Percentiles rank a stretch among this genome's conserved stretches.
phyloP scores from a whole-genome alignment of 148 eudicot species.

The Camellia granthamiana region DNA sequence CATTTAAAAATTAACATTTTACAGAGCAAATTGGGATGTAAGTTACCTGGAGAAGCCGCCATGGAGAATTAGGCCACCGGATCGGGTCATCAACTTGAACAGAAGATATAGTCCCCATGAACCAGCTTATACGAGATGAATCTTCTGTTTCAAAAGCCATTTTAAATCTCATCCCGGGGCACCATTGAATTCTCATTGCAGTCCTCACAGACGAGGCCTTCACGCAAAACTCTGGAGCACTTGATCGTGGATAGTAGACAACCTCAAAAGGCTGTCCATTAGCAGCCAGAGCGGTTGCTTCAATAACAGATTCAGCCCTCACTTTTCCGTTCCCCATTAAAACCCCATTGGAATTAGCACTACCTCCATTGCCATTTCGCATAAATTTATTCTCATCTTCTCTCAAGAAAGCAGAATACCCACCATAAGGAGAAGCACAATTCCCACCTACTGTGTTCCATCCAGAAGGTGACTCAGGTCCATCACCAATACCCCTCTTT shows the following conservation, averaged over 20 bases:
- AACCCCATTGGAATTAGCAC: slow-evolving; percentile 10
- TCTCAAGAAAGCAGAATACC: slow-evolving; percentile 37
- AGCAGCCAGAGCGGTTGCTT: slow-evolving; percentile 59
- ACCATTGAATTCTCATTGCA: slow-evolving; percentile 80
- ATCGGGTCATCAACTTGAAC: slow-evolving; percentile 77
- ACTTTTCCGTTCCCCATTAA: slow-evolving; percentile 28
- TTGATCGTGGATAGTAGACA: slow-evolving; percentile 76
- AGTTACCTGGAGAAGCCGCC: slow-evolving; percentile 89
- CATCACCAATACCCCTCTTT: slow-evolving; percentile 61
- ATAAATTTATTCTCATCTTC: slow-evolving; percentile 35
- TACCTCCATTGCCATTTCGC: slow-evolving; percentile 26
- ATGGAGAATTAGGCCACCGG: slow-evolving; percentile 90
- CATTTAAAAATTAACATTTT: not conserved
- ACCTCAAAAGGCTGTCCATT: slow-evolving; percentile 74
- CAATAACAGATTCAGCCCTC: slow-evolving; percentile 52
- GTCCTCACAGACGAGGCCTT: slow-evolving; percentile 58
- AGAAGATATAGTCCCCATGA: slow-evolving; percentile 82
- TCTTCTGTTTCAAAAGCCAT: slow-evolving; percentile 98
- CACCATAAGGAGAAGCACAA: slow-evolving; percentile 30
- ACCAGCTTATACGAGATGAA: slow-evolving; percentile 95
- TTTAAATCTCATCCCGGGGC: slow-evolving; percentile 86
- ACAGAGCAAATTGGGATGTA: too few species aligned
- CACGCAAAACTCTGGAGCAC: slow-evolving; percentile 83
- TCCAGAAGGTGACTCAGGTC: slow-evolving; percentile 44
- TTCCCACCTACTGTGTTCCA: slow-evolving; percentile 44